These are phyloP conservation scores for Hypoxylon sp. DNA, from an alignment of 2,329 filamentous ascomycete genomes.

Conservation along the genomic window DNA sequence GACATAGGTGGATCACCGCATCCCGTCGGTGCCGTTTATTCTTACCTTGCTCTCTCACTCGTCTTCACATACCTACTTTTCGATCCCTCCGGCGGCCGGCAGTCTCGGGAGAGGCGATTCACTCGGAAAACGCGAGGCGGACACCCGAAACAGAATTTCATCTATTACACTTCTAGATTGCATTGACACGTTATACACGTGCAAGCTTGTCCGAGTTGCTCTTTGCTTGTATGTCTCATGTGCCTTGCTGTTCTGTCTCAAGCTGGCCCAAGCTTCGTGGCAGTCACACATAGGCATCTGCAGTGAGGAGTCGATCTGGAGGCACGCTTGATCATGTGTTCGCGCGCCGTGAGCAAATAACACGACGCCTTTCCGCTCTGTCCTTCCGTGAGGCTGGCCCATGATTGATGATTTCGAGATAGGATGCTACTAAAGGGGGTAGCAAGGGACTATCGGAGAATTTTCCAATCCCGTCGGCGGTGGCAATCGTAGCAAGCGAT, in stretches of 20 bases:
- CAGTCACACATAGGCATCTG: slow-evolving; percentile 24
- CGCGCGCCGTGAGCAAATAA: slow-evolving; percentile 10
- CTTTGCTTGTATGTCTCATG: slow-evolving; percentile 25
- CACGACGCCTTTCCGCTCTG: slow-evolving; percentile 9
- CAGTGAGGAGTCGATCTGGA: slow-evolving; percentile 31
- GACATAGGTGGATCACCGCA: slow-evolving; percentile 2
- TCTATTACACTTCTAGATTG: slow-evolving; percentile 13
- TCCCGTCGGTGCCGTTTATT: slow-evolving; percentile 11
- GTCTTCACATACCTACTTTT: not conserved
- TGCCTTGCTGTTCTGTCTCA: slow-evolving; percentile 25
- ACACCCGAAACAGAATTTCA: slow-evolving; percentile 26
- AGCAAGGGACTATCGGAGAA: slow-evolving; percentile 19
- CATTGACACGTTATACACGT: slow-evolving; percentile 28
- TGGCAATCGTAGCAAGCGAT: slow-evolving; percentile 19
- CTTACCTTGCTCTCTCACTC: no score
- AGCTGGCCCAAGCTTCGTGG: slow-evolving; percentile 12
- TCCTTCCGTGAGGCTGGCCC: slow-evolving; percentile 3
- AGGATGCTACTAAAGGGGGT: slow-evolving; percentile 14
- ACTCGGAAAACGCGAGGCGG: slow-evolving; percentile 25
- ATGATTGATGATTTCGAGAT: slow-evolving; percentile 13
- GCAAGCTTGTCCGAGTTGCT: slow-evolving; percentile 15
- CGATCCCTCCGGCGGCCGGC: slow-evolving; percentile 2
- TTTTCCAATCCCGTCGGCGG: slow-evolving; percentile 20
- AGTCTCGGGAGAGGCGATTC: slow-evolving; percentile 4
- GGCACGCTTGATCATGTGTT: slow-evolving; percentile 26